Evolutionary conservation across 208 protist genomes (phyloP).

Genomic region (Leptomonas pyrrhocoris): DNA sequence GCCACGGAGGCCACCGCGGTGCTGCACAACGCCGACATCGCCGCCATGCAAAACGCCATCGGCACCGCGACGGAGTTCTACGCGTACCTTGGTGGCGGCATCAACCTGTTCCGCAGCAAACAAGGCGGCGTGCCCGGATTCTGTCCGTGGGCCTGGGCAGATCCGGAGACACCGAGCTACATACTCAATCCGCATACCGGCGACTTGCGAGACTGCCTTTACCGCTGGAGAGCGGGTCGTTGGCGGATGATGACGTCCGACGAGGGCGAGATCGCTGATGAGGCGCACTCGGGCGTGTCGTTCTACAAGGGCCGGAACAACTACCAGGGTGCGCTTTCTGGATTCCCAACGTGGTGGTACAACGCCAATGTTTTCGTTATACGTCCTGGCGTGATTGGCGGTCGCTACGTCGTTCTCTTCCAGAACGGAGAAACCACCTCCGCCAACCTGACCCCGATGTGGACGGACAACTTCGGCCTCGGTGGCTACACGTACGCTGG

Average conservation of each 20-base stretch:
- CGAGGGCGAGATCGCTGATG: background rate
- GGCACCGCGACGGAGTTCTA: slow-evolving; percentile 22
- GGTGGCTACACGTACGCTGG: slow-evolving; percentile 38
- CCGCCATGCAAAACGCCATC: slow-evolving; percentile 3
- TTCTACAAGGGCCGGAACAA: background rate
- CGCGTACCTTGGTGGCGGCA: slow-evolving; percentile 35
- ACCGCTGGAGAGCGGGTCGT: background rate
- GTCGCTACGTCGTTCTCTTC: slow-evolving; percentile 19
- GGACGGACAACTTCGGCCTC: slow-evolving; percentile 26
- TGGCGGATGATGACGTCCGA: background rate
- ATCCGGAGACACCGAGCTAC: background rate
- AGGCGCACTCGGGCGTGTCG: background rate
- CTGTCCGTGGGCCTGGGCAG: background rate
- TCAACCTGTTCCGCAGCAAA: slow-evolving; percentile 3
- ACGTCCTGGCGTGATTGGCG: slow-evolving; percentile 2
- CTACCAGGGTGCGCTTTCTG: background rate
- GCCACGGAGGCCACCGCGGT: slow-evolving; percentile 30
- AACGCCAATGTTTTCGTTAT: background rate
- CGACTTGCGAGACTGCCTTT: background rate
- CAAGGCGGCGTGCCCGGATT: background rate
- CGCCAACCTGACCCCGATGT: slow-evolving; percentile 4
- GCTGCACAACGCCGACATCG: slow-evolving; percentile 24
- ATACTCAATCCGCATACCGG: background rate
- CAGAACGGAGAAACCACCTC: slow-evolving; percentile 9
- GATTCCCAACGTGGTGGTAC: slow-evolving; percentile 10